Evolutionary conservation across 768 basidiomycete species (phyloP), one percentile per base, ranked within the genome.

Genomic region (Mycena olivaceomarginata): DNA sequence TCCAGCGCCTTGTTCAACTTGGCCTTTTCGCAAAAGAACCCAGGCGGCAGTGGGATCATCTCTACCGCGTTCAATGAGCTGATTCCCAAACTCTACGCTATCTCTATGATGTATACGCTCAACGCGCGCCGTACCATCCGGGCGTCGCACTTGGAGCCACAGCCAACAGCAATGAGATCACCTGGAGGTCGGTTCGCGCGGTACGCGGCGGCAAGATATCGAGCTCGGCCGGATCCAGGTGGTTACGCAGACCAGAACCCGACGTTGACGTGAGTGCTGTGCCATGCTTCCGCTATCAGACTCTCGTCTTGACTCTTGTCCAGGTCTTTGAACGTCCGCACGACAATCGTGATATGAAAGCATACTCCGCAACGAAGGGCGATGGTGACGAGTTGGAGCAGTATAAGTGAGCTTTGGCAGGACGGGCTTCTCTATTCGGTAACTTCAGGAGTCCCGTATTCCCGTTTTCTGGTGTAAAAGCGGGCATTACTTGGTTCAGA

Each of bases 101-200:
- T 85, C 41, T 84, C 83, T 0, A 86, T 86, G 85, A 84, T 86
- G 84, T 86, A 84, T 84, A 85, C 84, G 2, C 72, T 86, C 59
- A 86, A 86, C 67, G 82, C 83, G 1, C 82, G 84, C 18, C 79
- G 76, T 12, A 40, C 46, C 2, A 81, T 85, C 62, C 82, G 84
- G 43, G 68, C 46, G 45, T 56, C 67, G 20, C 37, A 66, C 18
- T 45, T 45, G 43, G 43, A 56, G 53, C 22, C 53, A 22, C 53
- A 56, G n/a, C 59, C 69, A 59, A 20, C 20, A 75, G 74, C 60
- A 68, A 75, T 67, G 74, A 75, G 40, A 39, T 75, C 60, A 46
- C 67, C 48, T n/a, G 74, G 45, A 22, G 53, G 56, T 18, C 71
- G 71, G 31, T n/a, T n/a, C 65, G 25, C 65, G 65, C 65, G 56